Evolutionary conservation across 2,329 filamentous ascomycete genomes (phyloP).

Genomic region (Atkinsonella texensis): DNA sequence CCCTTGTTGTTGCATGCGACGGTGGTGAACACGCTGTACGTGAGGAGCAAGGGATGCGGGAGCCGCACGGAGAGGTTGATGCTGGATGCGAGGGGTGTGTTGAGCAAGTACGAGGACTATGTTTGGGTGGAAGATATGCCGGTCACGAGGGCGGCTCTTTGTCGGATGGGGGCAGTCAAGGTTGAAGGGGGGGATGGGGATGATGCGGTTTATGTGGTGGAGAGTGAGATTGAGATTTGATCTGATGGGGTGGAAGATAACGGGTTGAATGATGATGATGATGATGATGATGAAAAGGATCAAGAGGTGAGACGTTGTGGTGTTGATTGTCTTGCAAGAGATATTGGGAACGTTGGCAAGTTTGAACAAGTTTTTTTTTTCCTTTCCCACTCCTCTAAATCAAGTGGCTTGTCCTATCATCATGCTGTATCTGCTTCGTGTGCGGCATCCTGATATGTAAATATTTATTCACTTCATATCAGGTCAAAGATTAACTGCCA

Average conservation of each 20-base stretch:
- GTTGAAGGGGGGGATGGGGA: conserved; percentile 25
- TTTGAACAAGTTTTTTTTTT: too few species aligned
- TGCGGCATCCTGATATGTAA: background rate
- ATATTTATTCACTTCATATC: background rate
- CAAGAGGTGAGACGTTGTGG: background rate
- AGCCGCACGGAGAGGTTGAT: conserved; percentile 27
- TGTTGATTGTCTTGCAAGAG: background rate
- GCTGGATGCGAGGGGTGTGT: conserved; percentile 42
- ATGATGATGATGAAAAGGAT: background rate
- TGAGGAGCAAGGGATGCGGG: conserved; percentile 26
- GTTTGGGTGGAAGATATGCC: conserved; percentile 58
- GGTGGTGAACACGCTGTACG: conserved; percentile 75
- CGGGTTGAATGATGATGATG: too few species aligned
- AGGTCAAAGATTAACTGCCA: too few species aligned
- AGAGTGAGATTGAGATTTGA: conserved; percentile 32
- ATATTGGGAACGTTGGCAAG: too few species aligned
- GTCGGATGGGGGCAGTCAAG: conserved; percentile 75
- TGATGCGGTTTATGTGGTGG: conserved; percentile 41
- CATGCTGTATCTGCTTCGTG: background rate
- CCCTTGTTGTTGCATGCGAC: conserved; percentile 73
- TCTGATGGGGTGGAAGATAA: background rate
- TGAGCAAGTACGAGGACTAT: conserved; percentile 50
- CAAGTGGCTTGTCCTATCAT: too few species aligned
- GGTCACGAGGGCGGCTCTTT: conserved; percentile 65
- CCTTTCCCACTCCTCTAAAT: too few species aligned